phyloP scores from a whole-genome alignment of 2,329 filamentous ascomycete species.

The Fusarium sp. region DNA sequence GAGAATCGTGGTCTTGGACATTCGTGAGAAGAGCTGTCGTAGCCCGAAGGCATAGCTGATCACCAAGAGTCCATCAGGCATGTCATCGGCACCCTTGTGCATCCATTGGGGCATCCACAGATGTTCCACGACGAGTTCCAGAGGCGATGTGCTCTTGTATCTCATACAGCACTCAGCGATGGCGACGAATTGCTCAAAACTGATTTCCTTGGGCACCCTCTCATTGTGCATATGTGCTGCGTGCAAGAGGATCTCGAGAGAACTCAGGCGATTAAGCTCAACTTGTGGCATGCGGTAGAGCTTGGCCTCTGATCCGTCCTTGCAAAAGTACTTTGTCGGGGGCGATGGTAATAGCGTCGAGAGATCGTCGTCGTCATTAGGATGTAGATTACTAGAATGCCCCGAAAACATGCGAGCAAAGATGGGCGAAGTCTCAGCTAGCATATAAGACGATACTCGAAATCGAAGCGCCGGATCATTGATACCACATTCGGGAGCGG shows the following conservation, averaged over 20 bases:
- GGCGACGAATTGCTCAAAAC: slow-evolving; percentile 63
- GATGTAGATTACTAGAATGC: slow-evolving; percentile 43
- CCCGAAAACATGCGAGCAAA: slow-evolving; percentile 62
- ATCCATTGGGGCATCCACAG: slow-evolving; percentile 66
- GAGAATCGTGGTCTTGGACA: slow-evolving; percentile 62
- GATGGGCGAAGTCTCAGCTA: slow-evolving; percentile 64
- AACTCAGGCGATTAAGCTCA: slow-evolving; percentile 56
- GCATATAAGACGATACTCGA: slow-evolving; percentile 62
- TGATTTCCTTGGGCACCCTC: slow-evolving; percentile 58
- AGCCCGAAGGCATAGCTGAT: slow-evolving; percentile 66
- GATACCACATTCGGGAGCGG: slow-evolving; percentile 45
- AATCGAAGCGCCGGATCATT: slow-evolving; percentile 59
- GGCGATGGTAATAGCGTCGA: slow-evolving; percentile 50
- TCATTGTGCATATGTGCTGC: slow-evolving; percentile 64
- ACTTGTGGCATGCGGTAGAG: slow-evolving; percentile 66
- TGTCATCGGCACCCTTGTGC: slow-evolving; percentile 59
- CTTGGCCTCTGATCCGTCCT: slow-evolving; percentile 58
- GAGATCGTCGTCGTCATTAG: slow-evolving; percentile 54
- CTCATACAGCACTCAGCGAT: slow-evolving; percentile 63
- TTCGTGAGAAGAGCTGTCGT: slow-evolving; percentile 60
- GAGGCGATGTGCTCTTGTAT: slow-evolving; percentile 64
- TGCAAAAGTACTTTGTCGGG: slow-evolving; percentile 52
- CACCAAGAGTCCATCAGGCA: slow-evolving; percentile 62
- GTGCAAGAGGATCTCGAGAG: slow-evolving; percentile 61
- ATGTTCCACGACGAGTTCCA: slow-evolving; percentile 63